Conservation (phyloP, 495 filamentous ascomycete genomes). For the Chaetomidium leptoderma region DNA sequence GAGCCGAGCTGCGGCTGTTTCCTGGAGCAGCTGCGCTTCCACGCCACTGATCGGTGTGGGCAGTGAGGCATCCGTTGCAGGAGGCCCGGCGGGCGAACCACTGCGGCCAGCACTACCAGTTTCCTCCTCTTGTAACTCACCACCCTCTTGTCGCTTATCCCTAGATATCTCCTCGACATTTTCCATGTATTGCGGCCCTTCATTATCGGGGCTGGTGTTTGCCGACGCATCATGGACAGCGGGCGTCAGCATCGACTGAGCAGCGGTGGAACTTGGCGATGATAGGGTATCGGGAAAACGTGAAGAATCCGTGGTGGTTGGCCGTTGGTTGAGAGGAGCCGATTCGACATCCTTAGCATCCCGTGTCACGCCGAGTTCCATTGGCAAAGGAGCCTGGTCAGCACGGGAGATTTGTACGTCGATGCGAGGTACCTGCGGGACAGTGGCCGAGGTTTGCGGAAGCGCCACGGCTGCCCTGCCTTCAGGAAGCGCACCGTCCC, state of each 20-base stretch:
- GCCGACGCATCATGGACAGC: conserved; percentile 42
- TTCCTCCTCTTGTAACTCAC: conserved; percentile 13
- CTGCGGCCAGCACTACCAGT: background rate
- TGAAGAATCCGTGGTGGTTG: conserved; percentile 17
- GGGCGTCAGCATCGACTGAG: conserved; percentile 39
- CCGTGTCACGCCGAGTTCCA: conserved; percentile 9
- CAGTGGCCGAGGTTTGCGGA: background rate
- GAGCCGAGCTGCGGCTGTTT: conserved; percentile 33
- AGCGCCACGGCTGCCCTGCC: background rate
- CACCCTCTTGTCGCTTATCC: background rate
- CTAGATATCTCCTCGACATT: conserved; percentile 30
- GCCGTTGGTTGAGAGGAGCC: conserved; percentile 4
- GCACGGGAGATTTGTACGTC: background rate
- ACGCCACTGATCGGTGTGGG: conserved; percentile 25
- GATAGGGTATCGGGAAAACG: conserved; percentile 37
- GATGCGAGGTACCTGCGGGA: conserved; percentile 5
- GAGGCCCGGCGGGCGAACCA: conserved; percentile 7
- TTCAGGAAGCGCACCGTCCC: background rate
- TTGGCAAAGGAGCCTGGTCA: background rate
- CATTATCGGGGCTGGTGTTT: conserved; percentile 53
- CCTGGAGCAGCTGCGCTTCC: conserved; percentile 41
- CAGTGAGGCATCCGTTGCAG: conserved; percentile 1
- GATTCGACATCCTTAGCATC: conserved; percentile 9
- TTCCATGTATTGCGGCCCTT: conserved; percentile 41
- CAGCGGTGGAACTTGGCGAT: conserved; percentile 45